Evolutionary conservation across 148 eudicot genomes (phyloP), one percentile per base, ranked within the genome.

Genomic region (Rhododendron simsii): DNA sequence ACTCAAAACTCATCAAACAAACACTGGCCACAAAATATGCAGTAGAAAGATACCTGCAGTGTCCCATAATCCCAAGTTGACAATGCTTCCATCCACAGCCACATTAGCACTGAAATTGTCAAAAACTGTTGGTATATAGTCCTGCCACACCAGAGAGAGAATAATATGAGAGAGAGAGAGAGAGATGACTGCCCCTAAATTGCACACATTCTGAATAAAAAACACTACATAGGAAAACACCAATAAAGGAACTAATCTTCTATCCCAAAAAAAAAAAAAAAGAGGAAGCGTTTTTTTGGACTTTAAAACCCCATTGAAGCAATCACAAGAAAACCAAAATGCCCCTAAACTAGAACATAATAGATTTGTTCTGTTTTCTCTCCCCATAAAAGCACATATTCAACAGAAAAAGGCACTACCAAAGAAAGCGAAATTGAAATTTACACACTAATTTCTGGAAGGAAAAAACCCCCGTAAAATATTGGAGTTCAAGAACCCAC

Each of bases 91-190:
- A 89, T 93, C 96, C 76, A 93, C 96, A 90, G 92, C 89, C 83
- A 94, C 98, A 93, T 94, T 94, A 50, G 98, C 95, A 91, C 98
- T 94, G 89, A 94, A 94, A 89, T 94, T 94, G 89, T 94, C 98
- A 90, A 94, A 94, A 44, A 94, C 98, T 71, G 98, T 94, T 41
- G 98, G 98, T 44, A 94, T 87, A 80, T 94, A 94, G 83, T 94
- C 98, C 95, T 94, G 94, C 87, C 69, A 89, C 28, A 85, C 37
- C 85, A 81, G 73, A 13, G 84, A n/a, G 23, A 55, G 3, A 84
- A 33, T 3, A 67, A 10, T 50, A 44, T 28, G 21, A 26, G 73
- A 57, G 84, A 57, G 50, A 21, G 73, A 18, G 44, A 20, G 65
- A 73, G 33, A 14, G 18, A 16, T 20, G 30, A 74, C 26, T 71